Evolutionary conservation across 805 yeast genomes (phyloP).

Genomic region (Pichia deserticola): DNA sequence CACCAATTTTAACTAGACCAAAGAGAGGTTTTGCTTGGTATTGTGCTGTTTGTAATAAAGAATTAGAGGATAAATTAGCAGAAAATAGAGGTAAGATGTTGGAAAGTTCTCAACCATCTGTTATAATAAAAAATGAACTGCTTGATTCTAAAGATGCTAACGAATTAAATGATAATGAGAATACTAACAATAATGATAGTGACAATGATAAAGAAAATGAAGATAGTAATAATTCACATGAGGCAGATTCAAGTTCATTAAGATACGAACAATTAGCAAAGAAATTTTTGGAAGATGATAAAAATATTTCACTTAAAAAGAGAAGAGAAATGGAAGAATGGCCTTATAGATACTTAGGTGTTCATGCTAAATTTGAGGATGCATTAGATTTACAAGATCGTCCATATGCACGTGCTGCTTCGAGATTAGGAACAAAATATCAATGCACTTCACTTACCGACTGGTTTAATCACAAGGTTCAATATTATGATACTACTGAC

Average conservation of each 20-base stretch:
- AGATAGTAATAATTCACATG: not conserved
- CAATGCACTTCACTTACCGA: slow-evolving; percentile 63
- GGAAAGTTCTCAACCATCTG: slow-evolving; percentile 23
- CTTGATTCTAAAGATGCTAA: not conserved
- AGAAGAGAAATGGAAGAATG: slow-evolving; percentile 62
- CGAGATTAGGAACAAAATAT: slow-evolving; percentile 65
- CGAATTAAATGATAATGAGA: not conserved
- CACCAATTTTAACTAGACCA: slow-evolving; percentile 74
- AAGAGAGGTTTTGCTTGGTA: slow-evolving; percentile 87
- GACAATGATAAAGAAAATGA: not conserved
- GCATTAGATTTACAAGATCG: slow-evolving; percentile 71
- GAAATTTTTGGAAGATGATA: slow-evolving; percentile 43
- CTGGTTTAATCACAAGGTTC: slow-evolving; percentile 57
- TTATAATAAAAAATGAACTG: slow-evolving; percentile 11
- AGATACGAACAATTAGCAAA: slow-evolving; percentile 52
- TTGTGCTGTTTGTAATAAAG: slow-evolving; percentile 70
- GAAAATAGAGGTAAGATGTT: slow-evolving; percentile 30
- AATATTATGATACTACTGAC: slow-evolving; percentile 45
- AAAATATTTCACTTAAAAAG: slow-evolving; percentile 31
- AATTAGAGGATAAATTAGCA: slow-evolving; percentile 39
- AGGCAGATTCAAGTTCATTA: slow-evolving; percentile 21
- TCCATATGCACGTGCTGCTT: slow-evolving; percentile 74
- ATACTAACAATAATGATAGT: too few relatives aligned
- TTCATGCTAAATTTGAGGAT: slow-evolving; percentile 67
- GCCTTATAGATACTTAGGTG: slow-evolving; percentile 74